Base-by-base conservation (phyloP, 257 asterid genomes). In the Gynochthodes officinalis region DNA sequence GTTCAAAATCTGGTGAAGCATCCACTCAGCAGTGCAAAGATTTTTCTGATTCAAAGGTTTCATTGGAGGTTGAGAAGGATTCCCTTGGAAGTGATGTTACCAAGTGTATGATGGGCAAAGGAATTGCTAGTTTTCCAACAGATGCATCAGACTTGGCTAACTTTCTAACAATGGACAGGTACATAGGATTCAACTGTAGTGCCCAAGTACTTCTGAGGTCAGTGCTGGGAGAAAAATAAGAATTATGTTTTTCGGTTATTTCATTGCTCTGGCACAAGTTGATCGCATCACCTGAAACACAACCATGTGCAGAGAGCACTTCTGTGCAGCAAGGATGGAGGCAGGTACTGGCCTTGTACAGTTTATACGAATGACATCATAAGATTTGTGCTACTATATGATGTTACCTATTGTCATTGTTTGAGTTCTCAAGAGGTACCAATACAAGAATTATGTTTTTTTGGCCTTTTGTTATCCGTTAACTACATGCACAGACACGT, bases 261-360 rank as follows among this genome's bases (percentile, higher is more conserved):
- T 92, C 98, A 14, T 76, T 92, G 85, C 97, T 95, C 78, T 95
- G 98, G 99, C 98, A 90, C 90, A 95, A 92, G 83, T 74, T 95
- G 90, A 92, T 95, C 76, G 88, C 84, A 75, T 89, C 99, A 62
- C 98, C 99, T 32, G 99, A 95, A 83, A 92, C 89, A 61, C 92
- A 88, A 75, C 98, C 96, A 16, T 88, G 85, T 79, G 98, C 89
- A 54, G 99, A 90, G 84, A 89, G 99, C 85, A 95, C 98, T 42
- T 95, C 99, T 59, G 97, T 96, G 8, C 99, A 92, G 79, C 99
- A 91, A 86, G 99, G 99, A 79, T 95, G 99, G 99, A 88, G 98
- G 74, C 99, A 95, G 98, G 99, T 95, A 89, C 76, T 25, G 49
- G 54, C 25, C n/a, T 50, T 64, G 33, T 37, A 39, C 49, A 64